Evolutionary conservation across 2,329 filamentous ascomycete genomes (phyloP), one percentile per base, ranked within the genome.

Genomic region (Aspergillus spinulosporus): DNA sequence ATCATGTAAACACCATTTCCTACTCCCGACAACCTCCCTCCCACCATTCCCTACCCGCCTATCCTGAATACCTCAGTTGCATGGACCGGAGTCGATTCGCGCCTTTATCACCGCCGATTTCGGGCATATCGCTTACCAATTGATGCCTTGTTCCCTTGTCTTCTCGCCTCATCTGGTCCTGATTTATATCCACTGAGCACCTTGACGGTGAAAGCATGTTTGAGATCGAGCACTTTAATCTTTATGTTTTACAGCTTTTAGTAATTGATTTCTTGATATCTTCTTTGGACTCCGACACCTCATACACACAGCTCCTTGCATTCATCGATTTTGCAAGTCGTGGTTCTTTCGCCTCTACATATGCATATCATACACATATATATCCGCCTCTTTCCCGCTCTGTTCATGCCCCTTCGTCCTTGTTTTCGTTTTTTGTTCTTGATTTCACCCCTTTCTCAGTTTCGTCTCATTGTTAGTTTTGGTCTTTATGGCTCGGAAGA

Each of bases 1-100:
- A 79, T 79, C 69, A 79, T 79, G 76, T 79, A 76, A 77, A 67
- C 58, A 49, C 52, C 59, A 47, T 57, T 11, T 69, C 65, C 67
- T 28, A 45, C 60, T 28, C 66, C 68, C 65, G 64, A 60, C 59
- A 68, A 60, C 64, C 59, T 63, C 61, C 61, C 15, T 15, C 42
- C n/a, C 14, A 34, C 58, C 52, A 59, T 62, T 58, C 56, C 60
- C 57, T 65, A 60, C 60, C 57, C 56, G 60, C 37, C 59, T 64
- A 59, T 64, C 62, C 66, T 57, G 57, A 60, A 64, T 57, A 58
- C 57, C 65, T 61, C 64, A 67, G 64, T 68, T 71, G 71, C 70
- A 72, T 73, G 65, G 64, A 71, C 63, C 65, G 71, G 71, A 72
- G 71, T 73, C 68, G 64, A 71, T 65, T 66, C 63, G 66, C 62